Base-by-base conservation (phyloP, 768 basidiomycete species). In the Leccinum imitatum region DNA sequence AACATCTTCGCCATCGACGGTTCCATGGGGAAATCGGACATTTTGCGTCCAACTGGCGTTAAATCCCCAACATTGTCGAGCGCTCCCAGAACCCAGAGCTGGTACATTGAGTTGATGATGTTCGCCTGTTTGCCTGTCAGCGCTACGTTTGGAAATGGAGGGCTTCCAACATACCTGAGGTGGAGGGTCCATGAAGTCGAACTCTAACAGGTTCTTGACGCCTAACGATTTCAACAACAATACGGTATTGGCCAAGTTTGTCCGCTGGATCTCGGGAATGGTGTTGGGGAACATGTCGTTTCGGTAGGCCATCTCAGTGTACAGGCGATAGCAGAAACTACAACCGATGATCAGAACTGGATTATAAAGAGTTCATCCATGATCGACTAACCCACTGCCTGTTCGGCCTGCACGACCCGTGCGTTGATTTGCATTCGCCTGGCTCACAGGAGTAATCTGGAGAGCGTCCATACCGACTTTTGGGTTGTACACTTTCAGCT, bases 161-260 rank as follows among this genome's bases (percentile, higher is more conserved):
- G 6, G 4, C 27, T 30, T 52, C 31, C 52, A 51, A 64, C 73
- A 57, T 66, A 89, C 92, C 82, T 96, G 95, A n/a, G 97, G 97
- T 21, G 97, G 97, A n/a, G 97, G 97, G 72, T 99, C 97, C 97
- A 99, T 98, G 71, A 99, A 99, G 75, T 98, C 96, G 69, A 98
- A 99, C 75, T 99, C 96, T 21, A 99, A 82, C 46, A 98, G 76
- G 71, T 98, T 94, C 79, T 97, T 97, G 46, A 99, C 97, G 10
- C 97, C 96, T 6, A 99, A 80, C 3, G 95, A 95, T 72, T 98
- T 99, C 59, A 99, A 81, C 39, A 98, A 76, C 21, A 98, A 76
- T 0, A 98, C 97, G 0, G 96, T 99, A 69, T 99, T 98, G 19
- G 97, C 95, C 58, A 99, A 75, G 75, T 99, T 98, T 10, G 97